phyloP scores from a whole-genome alignment of 108 stramenopile genomes.

The Nannochloropsis gaditana region DNA sequence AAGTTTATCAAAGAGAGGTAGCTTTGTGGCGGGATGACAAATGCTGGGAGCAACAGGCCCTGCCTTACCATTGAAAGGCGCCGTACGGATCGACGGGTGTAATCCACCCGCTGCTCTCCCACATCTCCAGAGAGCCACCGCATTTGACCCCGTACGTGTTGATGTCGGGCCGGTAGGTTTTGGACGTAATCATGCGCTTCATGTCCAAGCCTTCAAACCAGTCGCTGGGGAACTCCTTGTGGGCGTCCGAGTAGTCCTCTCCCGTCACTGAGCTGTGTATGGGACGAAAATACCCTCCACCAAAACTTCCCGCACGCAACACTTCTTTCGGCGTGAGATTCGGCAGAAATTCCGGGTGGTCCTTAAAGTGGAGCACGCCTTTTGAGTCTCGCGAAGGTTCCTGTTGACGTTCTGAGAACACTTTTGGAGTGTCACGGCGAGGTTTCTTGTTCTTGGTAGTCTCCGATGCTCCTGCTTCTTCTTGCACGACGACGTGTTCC shows the following conservation, averaged over 20 bases:
- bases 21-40: no score
- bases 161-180: slow-evolving; percentile 59
- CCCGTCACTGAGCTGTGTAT: slow-evolving; percentile 59
- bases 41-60: background rate
- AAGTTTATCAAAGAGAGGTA: no score
- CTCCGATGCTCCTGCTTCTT: background rate
- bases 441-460: background rate
- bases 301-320: slow-evolving; percentile 78
- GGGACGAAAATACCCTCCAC: slow-evolving; percentile 91
- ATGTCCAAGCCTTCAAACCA: slow-evolving; percentile 57
- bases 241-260: background rate
- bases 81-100: slow-evolving; percentile 87
- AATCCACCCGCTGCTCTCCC: slow-evolving; percentile 41
- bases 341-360: slow-evolving; percentile 71
- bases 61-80: slow-evolving; percentile 76
- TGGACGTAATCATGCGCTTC: slow-evolving; percentile 59
- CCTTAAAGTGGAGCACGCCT: background rate
- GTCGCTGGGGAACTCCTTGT: slow-evolving; percentile 18
- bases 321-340: slow-evolving; percentile 90
- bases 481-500: background rate
- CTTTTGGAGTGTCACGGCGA: background rate
- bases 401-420: background rate
- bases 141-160: slow-evolving; percentile 87
- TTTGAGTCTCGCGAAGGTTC: background rate
- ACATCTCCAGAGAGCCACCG: slow-evolving; percentile 81